These are phyloP conservation scores for Fusarium sp. DNA, from an alignment of 2,329 filamentous ascomycete species.

Conservation along the genomic window DNA sequence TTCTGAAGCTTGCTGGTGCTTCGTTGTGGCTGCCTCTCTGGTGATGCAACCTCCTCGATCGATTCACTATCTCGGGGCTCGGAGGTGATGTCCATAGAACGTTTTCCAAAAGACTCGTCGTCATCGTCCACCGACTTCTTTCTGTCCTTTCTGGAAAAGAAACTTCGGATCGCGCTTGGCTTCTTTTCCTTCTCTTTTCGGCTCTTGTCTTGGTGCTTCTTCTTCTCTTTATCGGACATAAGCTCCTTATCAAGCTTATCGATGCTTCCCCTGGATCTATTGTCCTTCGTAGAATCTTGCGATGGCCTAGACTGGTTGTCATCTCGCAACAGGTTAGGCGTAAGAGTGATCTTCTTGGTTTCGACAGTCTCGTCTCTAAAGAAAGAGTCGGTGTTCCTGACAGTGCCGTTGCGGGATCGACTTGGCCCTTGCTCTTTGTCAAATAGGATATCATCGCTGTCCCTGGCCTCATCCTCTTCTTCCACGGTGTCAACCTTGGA, in stretches of 20 bases:
- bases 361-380: conserved; percentile 96
- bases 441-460: conserved; percentile 75
- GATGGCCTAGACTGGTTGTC: conserved; percentile 72
- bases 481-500: conserved; percentile 49
- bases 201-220: conserved; percentile 77
- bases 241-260: conserved; percentile 72
- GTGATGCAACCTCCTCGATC: conserved; percentile 57
- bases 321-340: conserved; percentile 89
- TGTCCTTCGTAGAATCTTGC: conserved; percentile 58
- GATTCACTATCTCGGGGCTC: conserved; percentile 58
- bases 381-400: conserved; percentile 94
- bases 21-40: conserved; percentile 64
- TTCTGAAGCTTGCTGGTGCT: conserved; percentile 78
- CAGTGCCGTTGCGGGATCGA: conserved; percentile 83
- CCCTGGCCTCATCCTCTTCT: conserved; percentile 52
- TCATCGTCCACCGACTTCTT: conserved; percentile 67
- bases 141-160: conserved; percentile 72
- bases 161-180: conserved; percentile 66
- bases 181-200: conserved; percentile 78
- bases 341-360: conserved; percentile 96
- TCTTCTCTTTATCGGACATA: conserved; percentile 76
- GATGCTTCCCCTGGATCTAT: conserved; percentile 72
- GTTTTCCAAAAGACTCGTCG: conserved; percentile 70
- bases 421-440: conserved; percentile 64
- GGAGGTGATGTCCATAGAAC: conserved; percentile 66